A percentile compares a stretch with the other conserved stretches of the same genome.
Conservation (phyloP, 2,329 filamentous ascomycete genomes). For the Metarhizium guizhouense region DNA sequence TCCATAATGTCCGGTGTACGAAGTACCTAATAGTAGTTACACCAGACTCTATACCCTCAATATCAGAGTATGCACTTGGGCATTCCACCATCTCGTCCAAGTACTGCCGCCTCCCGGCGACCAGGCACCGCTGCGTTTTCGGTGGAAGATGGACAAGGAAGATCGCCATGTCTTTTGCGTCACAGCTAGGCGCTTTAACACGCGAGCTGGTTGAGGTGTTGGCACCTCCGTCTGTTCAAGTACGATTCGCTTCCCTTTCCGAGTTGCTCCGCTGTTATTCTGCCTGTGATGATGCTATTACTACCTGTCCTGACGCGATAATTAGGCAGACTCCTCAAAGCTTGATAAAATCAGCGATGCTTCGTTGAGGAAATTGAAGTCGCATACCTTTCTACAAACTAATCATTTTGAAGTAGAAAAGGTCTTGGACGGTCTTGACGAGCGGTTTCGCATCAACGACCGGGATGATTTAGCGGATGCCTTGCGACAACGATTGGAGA, state of each 20-base stretch:
- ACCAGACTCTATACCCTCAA: no score
- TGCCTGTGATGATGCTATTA: background rate
- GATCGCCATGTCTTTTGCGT: constrained; percentile 58
- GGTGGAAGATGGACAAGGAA: constrained; percentile 2
- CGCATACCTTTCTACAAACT: constrained; percentile 52
- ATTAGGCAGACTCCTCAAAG: constrained; percentile 20
- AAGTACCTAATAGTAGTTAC: no score
- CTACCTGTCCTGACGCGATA: constrained; percentile 2
- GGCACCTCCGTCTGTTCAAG: constrained; percentile 44
- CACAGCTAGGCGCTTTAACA: constrained; percentile 53
- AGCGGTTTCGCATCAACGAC: constrained; percentile 75
- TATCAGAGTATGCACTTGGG: background rate
- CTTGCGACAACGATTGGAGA: constrained; percentile 48
- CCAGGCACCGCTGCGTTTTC: background rate
- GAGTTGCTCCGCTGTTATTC: background rate
- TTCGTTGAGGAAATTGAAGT: constrained; percentile 40
- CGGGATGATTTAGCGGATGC: constrained; percentile 72
- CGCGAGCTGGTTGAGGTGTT: constrained; percentile 63
- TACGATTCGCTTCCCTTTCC: constrained; percentile 20
- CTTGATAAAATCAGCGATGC: constrained; percentile 39
- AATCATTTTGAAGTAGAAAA: constrained; percentile 67
- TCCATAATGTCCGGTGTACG: no score
- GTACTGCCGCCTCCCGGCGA: background rate
- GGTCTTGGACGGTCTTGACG: constrained; percentile 63
- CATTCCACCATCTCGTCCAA: background rate